These are phyloP conservation scores for Coemansia aciculifera DNA, from an alignment of 192 early-diverging fungal species.

Conservation along the genomic window DNA sequence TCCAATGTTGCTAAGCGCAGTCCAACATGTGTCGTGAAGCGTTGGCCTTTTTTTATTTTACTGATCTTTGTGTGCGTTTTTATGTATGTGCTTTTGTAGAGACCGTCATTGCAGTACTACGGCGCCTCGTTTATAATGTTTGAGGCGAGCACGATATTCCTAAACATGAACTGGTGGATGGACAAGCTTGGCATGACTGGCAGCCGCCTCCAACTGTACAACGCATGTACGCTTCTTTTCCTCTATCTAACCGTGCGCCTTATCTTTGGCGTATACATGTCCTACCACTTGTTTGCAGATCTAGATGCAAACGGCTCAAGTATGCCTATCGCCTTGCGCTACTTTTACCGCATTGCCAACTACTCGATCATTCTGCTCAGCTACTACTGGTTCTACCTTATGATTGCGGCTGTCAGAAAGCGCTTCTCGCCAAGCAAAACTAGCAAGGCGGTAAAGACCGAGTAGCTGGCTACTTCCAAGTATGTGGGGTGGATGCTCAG, in stretches of 20 bases:
- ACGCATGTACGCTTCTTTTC: slow-evolving; percentile 74
- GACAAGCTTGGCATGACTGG: slow-evolving; percentile 90
- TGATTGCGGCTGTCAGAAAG: slow-evolving; percentile 44
- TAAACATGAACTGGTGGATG: slow-evolving; percentile 87
- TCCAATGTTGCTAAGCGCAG: neutral
- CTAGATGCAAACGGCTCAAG: slow-evolving; percentile 36
- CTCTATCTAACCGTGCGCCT: slow-evolving; percentile 78
- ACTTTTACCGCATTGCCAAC: slow-evolving; percentile 53
- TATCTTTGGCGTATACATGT: slow-evolving; percentile 74
- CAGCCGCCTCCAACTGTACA: slow-evolving; percentile 72
- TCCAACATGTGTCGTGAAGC: neutral
- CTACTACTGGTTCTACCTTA: slow-evolving; percentile 58
- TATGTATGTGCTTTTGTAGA: slow-evolving; percentile 39
- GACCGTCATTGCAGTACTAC: slow-evolving; percentile 84
- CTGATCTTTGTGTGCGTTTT: neutral
- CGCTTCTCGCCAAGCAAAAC: slow-evolving; percentile 31
- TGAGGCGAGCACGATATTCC: slow-evolving; percentile 87
- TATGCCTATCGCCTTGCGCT: slow-evolving; percentile 34
- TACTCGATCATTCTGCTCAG: slow-evolving; percentile 36
- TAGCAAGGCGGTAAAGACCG: slow-evolving; percentile 17
- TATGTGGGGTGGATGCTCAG: neutral
- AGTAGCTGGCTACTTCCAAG: slow-evolving; percentile 1
- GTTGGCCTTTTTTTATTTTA: neutral
- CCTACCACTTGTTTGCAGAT: slow-evolving; percentile 58
- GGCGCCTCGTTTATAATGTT: slow-evolving; percentile 87